Evolutionary conservation across 208 protist genomes (phyloP), one percentile per base, ranked within the genome.

Genomic region (Acanthamoeba lenticulata): DNA sequence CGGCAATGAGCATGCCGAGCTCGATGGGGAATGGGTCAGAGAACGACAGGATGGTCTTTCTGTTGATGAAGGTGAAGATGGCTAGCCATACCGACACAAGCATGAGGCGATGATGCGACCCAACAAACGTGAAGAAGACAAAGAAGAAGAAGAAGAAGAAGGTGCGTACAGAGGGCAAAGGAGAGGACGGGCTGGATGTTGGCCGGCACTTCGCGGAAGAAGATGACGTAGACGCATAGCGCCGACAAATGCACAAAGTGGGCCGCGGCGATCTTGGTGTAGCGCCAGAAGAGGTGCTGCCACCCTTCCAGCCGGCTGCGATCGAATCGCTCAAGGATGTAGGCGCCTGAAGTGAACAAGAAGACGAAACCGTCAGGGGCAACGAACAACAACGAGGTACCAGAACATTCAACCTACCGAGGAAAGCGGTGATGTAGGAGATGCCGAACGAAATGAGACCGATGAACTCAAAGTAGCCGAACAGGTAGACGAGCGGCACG

Each of bases 11-110:
- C 94, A 95, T 95, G 9, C 52, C 69, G 5, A 94, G 94, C 79
- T 95, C 94, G 13, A 95, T 81, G 6, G 94, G 94, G 27, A 95
- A 94, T 1, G 49, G 42, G 62, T 95, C 94, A 19, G 86, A 69
- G 44, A 94, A 60, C 17, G 49, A 52, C 2, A 95, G 52, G 15
- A 94, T 27, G 2, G 65, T 74, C 19, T 74, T 74, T 15, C 65
- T 21, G 65, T 74, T 74, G 65, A 40, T 40, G 65, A 74, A 74
- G 4, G 65, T 74, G 65, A 74, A 74, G 65, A 74, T 74, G n/a
- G 65, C 65, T 74, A 29, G 1, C 19, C 32, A 19, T 36, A 1
- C 21, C 21, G 11, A 60, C 15, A 21, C 52, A 60, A 60, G 15
- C 52, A 60, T 60, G 11, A 60, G 21, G 11, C 21, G 52, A 21